phyloP scores from a whole-genome alignment of 129 eudicot genomes.

The Gnaphalium uliginosum region DNA sequence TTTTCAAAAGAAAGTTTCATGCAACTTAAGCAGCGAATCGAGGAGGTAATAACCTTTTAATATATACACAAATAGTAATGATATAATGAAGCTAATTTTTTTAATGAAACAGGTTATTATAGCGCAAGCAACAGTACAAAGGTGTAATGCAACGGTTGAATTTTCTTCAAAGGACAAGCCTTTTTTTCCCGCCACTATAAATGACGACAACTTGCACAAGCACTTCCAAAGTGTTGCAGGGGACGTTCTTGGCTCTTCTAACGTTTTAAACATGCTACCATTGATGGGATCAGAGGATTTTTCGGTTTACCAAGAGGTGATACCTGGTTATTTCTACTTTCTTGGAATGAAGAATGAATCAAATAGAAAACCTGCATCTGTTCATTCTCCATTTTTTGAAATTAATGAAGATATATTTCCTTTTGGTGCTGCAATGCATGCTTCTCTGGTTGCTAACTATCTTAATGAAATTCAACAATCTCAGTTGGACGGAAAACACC shows the following conservation, averaged over 20 bases:
- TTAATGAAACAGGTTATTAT: slow-evolving; percentile 63
- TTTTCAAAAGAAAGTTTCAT: slow-evolving; percentile 64
- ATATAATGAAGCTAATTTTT: slow-evolving; percentile 14
- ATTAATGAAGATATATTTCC: slow-evolving; percentile 78
- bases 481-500: slow-evolving; percentile 26
- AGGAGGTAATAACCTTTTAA: slow-evolving; percentile 60
- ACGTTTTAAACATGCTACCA: slow-evolving; percentile 65
- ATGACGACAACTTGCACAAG: slow-evolving; percentile 57
- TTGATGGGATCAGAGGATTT: slow-evolving; percentile 94
- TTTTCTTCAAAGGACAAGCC: slow-evolving; percentile 54
- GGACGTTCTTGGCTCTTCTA: slow-evolving; percentile 53
- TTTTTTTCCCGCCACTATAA: slow-evolving; percentile 69
- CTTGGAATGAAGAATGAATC: slow-evolving; percentile 74
- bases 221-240: slow-evolving; percentile 59
- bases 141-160: slow-evolving; percentile 90
- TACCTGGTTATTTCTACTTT: slow-evolving; percentile 85
- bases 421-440: slow-evolving; percentile 91
- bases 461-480: slow-evolving; percentile 43
- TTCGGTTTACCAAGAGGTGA: slow-evolving; percentile 71
- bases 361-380: slow-evolving; percentile 38
- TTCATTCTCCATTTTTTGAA: slow-evolving; percentile 68
- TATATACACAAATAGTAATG: neutral
- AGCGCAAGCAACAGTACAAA: slow-evolving; percentile 86
- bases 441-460: slow-evolving; percentile 68
- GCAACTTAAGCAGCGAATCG: slow-evolving; percentile 80